Evolutionary conservation across 768 basidiomycete species (phyloP), one percentile per base, ranked within the genome.

Genomic region (Symmetrospora coprosmae): DNA sequence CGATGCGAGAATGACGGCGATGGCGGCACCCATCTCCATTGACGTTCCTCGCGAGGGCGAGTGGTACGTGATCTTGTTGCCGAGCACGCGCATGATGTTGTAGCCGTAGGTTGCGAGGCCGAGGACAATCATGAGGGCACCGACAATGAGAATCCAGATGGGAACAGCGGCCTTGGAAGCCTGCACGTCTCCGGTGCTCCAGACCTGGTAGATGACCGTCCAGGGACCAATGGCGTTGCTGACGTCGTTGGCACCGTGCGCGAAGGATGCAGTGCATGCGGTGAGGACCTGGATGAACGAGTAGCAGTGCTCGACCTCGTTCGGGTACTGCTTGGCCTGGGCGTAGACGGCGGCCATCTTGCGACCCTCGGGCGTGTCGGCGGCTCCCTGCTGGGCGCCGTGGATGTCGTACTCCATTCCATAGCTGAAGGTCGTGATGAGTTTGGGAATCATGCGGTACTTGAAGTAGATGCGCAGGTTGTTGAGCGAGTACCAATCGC

Each of bases 11-110:
- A 77, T 69, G 59, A 76, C 75, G 28, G 76, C 76, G 65, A 75
- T 72, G 40, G 74, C 68, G 11, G 74, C 72, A 14, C 73, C 75
- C 56, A 76, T 67, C 63, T 76, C 76, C 76, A 77, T 77, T 8
- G 72, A 71, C 65, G 71, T 73, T 4, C 76, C 76, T 43, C 76
- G 73, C 2, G 73, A 74, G 1, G 76, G 75, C 0, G 74, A 74
- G 62, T 72, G 69, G 28, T 74, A 70, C 27, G 75, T 76, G 67
- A 76, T 70, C 47, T 69, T 68, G 72, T 73, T 74, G 14, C 67
- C 67, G 45, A 68, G 53, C 14, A 65, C 64, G 31, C 52, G 21
- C 63, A 66, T 66, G 31, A 66, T 51, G 61, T 66, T 53, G 46
- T 65, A 64, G 21, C 66, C 63, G 58, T 65, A 70, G 1, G 72